Evolutionary conservation across 2,329 filamentous ascomycete species (phyloP).

Genomic region (Periconia digitata): DNA sequence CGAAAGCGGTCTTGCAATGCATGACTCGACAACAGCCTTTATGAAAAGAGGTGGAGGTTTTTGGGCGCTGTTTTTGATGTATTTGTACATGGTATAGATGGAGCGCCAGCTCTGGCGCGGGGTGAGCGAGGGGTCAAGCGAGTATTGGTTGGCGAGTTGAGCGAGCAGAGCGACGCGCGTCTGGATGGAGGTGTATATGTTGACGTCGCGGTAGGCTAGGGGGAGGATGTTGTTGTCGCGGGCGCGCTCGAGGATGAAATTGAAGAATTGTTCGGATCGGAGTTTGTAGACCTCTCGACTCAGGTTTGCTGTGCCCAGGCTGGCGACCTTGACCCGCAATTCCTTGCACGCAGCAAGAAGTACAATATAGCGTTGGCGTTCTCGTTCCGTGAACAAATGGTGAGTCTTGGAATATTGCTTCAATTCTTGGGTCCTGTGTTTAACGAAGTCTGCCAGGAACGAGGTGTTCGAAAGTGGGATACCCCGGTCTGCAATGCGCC

Average conservation of each 20-base stretch:
- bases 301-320: constrained; percentile 1
- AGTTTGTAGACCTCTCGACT: constrained; percentile 5
- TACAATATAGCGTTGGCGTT: constrained; percentile 11
- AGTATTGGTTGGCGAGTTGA: constrained; percentile 37
- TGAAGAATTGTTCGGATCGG: constrained; percentile 23
- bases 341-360: constrained; percentile 10
- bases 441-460: constrained; percentile 10
- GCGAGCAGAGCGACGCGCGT: constrained; percentile 27
- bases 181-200: constrained; percentile 13
- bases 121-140: constrained; percentile 24
- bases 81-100: constrained; percentile 30
- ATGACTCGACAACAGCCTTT: constrained; percentile 26
- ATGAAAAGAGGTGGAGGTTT: constrained; percentile 33
- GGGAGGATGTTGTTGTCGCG: constrained; percentile 24
- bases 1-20: constrained; percentile 26
- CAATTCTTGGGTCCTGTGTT: constrained; percentile 5
- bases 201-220: constrained; percentile 18
- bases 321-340: constrained; percentile 8
- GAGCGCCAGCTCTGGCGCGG: constrained; percentile 24
- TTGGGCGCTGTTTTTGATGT: constrained; percentile 21
- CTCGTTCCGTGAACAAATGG: constrained; percentile 1
- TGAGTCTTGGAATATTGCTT: background rate
- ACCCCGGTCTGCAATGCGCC: constrained; percentile 9
- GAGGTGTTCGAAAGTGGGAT: constrained; percentile 10
- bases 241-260: constrained; percentile 28